These are phyloP conservation scores for Arctium minus DNA, from an alignment of 129 eudicot species.

Conservation along the genomic window DNA sequence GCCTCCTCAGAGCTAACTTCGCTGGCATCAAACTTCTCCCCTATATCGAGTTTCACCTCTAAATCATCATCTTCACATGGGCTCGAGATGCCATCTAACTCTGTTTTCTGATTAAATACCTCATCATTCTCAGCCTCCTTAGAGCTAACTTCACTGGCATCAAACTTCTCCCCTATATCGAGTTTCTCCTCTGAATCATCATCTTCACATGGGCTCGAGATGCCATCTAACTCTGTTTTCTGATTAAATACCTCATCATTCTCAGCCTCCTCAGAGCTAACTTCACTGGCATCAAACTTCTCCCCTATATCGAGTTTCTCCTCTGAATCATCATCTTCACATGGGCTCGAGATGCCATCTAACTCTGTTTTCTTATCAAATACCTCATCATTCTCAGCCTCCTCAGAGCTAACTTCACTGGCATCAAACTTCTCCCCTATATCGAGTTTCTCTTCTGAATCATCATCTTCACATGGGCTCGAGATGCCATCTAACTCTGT, in stretches of 20 bases:
- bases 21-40: too few relatives aligned
- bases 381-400: not conserved
- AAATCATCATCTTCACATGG: too few relatives aligned
- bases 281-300: too few relatives aligned
- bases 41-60: not conserved
- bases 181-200: not conserved
- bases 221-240: too few relatives aligned
- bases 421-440: not conserved
- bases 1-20: too few relatives aligned
- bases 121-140: not conserved
- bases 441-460: not conserved
- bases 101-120: not conserved
- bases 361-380: not conserved
- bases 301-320: not conserved
- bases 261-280: too few relatives aligned
- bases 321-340: too few relatives aligned
- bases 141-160: not conserved
- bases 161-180: not conserved
- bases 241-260: too few relatives aligned
- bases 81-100: too few relatives aligned
- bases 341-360: too few relatives aligned
- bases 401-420: not conserved
- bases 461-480: constrained; percentile 13
- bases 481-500: not conserved
- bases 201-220: too few relatives aligned